Base-by-base conservation (phyloP, 345 rosid species). In the Passiflora organensis region DNA sequence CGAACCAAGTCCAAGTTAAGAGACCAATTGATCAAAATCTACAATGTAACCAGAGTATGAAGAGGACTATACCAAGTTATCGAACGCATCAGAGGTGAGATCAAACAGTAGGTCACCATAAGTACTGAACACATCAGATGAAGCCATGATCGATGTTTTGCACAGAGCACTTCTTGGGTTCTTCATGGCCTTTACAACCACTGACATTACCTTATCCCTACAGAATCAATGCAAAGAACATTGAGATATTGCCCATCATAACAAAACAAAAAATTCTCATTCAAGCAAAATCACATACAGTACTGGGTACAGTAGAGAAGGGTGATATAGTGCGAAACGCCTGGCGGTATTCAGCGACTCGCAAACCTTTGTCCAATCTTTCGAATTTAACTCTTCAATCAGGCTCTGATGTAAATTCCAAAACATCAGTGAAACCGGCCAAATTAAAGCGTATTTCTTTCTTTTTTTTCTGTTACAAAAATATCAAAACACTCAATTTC, bases 91-190 rank as follows among this genome's bases (percentile, higher is more conserved):
- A 41, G 78, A 58, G 23, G 81, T 56, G 17, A 23, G 61, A 34
- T 81, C 72, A 0, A 87, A 78, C 24, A 91, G 62, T 52, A 71
- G 68, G 62, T 88, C 89, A 6, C 91, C 91, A 19, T 53, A 91
- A 6, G 85, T 85, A 5, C 50, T 76, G 76, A 84, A 74, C 37
- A 91, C 71, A 72, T 91, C 96, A 21, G 87, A 75, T 10, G 91
- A 76, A 42, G 95, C 83, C 96, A 89, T 86, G 21, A 91, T 86
- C 1, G 98, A 78, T 56, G 98, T 89, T 78, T 91, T 89, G 70
- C 88, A 81, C 64, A 91, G 68, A 32, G 95, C 98, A 67, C 96
- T 91, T 75, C 96, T 82, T 0, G 98, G 96, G 51, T 86, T 91
- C 84, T 86, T 88, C 84, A 84, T 88, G 15, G 90, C 73, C 70